Evolutionary conservation across 2,329 filamentous ascomycete species (phyloP).

Genomic region (Claviceps fusiformis): DNA sequence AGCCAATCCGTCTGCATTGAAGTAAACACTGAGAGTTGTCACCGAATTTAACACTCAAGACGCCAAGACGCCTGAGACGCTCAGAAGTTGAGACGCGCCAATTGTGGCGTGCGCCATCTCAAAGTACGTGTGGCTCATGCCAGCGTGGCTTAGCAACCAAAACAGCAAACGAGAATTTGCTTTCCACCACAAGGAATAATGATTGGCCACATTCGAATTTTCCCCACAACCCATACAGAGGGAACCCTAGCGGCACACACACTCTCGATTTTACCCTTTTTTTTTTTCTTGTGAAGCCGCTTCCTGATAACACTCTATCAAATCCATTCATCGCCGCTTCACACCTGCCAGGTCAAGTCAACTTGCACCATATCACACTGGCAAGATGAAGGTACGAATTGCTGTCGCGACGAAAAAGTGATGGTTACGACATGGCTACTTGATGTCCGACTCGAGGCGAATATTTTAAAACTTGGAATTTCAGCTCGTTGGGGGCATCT

Average conservation of each 20-base stretch:
- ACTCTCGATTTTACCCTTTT: constrained; percentile 26
- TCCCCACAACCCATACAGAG: constrained; percentile 7
- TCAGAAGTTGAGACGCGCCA: no score
- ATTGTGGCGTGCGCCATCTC: constrained; percentile 2
- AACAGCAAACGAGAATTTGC: not conserved
- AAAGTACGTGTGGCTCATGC: constrained; percentile 3
- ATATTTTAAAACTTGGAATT: not conserved
- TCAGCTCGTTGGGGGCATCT: not conserved
- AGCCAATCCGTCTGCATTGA: no score
- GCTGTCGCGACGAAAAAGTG: not conserved
- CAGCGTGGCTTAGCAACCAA: not conserved
- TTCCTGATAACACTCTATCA: not conserved
- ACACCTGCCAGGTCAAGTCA: constrained; percentile 27
- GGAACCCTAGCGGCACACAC: constrained; percentile 30
- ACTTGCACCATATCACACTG: constrained; percentile 31
- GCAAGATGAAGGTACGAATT: constrained; percentile 33
- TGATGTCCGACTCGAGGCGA: not conserved
- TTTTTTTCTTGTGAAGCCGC: constrained; percentile 19
- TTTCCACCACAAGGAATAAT: constrained; percentile 3
- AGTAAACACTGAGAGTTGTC: no score
- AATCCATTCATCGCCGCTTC: constrained; percentile 20
- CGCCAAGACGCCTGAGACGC: no score
- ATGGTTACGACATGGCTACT: not conserved
- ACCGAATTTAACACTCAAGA: no score
- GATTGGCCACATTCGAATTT: constrained; percentile 18